Conservation (phyloP, 164 flowering plant genomes). For the Santalum album region DNA sequence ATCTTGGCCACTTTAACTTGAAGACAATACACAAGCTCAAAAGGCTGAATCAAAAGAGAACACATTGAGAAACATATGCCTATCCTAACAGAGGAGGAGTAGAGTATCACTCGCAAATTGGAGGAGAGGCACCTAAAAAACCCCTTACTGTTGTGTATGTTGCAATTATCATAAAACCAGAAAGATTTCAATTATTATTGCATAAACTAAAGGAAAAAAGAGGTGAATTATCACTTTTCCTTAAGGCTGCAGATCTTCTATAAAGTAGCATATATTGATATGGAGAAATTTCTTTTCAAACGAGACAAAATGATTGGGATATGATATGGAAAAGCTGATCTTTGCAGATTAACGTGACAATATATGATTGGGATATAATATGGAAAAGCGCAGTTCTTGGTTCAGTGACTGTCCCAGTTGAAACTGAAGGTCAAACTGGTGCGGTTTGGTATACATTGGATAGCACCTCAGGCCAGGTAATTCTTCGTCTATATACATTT, state of each 20-base stretch:
- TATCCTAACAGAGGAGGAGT: too few relatives aligned
- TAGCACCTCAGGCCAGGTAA: conserved; percentile 95
- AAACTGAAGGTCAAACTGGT: conserved; percentile 78
- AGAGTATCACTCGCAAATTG: too few relatives aligned
- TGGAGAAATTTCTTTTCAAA: conserved; percentile 5
- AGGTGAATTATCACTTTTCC: too few relatives aligned
- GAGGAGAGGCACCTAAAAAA: too few relatives aligned
- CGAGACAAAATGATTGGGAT: conserved; percentile 95
- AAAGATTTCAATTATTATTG: too few relatives aligned
- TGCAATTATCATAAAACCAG: too few relatives aligned
- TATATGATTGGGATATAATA: conserved; percentile 98
- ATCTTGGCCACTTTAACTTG: too few relatives aligned
- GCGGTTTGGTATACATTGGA: conserved; percentile 82
- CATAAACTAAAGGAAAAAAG: too few relatives aligned
- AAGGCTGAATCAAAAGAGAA: too few relatives aligned
- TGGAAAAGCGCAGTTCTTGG: conserved; percentile 98
- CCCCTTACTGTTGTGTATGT: too few relatives aligned
- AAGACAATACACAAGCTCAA: too few relatives aligned
- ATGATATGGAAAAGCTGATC: conserved; percentile 66
- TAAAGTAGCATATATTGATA: not conserved
- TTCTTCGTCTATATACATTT: not conserved
- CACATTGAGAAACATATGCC: too few relatives aligned
- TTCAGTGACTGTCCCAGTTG: conserved; percentile 70
- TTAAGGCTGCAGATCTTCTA: not conserved
- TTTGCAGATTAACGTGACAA: conserved; percentile 74